A percentile compares a stretch with the other conserved stretches of the same genome.
Evolutionary conservation across 2,329 filamentous ascomycete genomes (phyloP).

Genomic region (Diaporthe nobilis): DNA sequence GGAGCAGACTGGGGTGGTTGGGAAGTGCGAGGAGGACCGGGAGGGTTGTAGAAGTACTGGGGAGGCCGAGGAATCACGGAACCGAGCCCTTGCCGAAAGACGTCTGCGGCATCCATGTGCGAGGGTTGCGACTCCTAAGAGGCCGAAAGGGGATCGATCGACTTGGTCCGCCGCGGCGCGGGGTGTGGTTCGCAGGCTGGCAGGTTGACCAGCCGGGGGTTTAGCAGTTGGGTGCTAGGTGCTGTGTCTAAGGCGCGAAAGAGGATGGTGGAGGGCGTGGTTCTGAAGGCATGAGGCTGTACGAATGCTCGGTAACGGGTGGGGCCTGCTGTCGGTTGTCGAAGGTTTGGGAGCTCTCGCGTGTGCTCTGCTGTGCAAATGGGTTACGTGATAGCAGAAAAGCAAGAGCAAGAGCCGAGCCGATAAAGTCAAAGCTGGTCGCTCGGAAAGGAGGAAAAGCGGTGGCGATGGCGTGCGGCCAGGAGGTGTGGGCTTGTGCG

Average conservation of each 20-base stretch:
- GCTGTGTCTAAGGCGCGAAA: slow-evolving; percentile 20
- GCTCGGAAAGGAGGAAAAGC: slow-evolving; percentile 23
- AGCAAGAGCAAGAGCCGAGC: neutral
- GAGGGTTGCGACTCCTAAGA: slow-evolving; percentile 31
- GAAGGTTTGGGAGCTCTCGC: neutral
- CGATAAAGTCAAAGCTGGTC: neutral
- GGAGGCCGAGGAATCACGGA: slow-evolving; percentile 60
- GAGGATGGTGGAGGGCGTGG: slow-evolving; percentile 2
- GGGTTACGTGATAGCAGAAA: neutral
- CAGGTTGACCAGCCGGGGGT: neutral
- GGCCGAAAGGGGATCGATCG: neutral
- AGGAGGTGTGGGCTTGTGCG: slow-evolving; percentile 22
- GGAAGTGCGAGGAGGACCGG: slow-evolving; percentile 46
- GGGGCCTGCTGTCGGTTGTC: neutral
- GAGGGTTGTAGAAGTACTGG: slow-evolving; percentile 49
- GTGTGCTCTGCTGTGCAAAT: slow-evolving; percentile 2
- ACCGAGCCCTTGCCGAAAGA: slow-evolving; percentile 73
- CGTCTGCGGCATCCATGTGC: slow-evolving; percentile 71
- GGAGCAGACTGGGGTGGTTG: slow-evolving; percentile 43
- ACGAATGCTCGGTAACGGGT: neutral
- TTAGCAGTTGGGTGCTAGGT: neutral
- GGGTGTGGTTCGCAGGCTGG: neutral
- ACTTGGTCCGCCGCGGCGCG: slow-evolving; percentile 19
- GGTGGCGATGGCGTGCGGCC: slow-evolving; percentile 25
- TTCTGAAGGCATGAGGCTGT: slow-evolving; percentile 28